Base-by-base conservation (phyloP, 441 rosid species). In the Capsella rubella region DNA sequence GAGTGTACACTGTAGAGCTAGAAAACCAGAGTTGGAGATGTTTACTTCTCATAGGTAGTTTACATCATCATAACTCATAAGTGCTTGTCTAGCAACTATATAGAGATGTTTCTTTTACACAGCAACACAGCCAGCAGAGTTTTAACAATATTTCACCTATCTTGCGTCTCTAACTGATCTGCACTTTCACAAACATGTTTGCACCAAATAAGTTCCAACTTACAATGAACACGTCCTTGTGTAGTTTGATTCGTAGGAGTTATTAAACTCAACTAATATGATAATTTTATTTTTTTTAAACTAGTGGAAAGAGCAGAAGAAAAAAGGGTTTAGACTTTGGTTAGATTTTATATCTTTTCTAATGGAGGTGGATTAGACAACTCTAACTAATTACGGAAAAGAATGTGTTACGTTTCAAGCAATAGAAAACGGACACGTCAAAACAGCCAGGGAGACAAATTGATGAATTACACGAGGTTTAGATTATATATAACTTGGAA, bases 401-500 rank as follows among this genome's bases (percentile, higher is more conserved):
- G 51, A 46, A 55, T 69, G 70, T 69, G 39, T 29, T 69, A 29
- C 1, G 13, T 47, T 40, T 15, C 4, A 39, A 31, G 60, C 67
- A 76, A 14, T 76, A 39, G 61, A 35, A 68, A 76, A 37, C 45
- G 0, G 58, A 76, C 79, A 76, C 71, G 50, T 69, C 21, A n/a
- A 76, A 21, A 18, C 79, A 53, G 52, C 45, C 21, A 54, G 45
- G 53, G 60, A 29, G 35, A 63, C 65, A 70, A 59, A 59, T 25
- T 27, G 40, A 67, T 64, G 27, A 28, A 78, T 72, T 80, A 58
- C 57, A 59, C 64, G 12, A 45, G 51, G 52, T 46, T 56, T 47
- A n/a, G 57, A 8, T 25, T 64, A 71, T 64, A 67, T 64, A 71
- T 64, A 67, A 72, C 74, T 79, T 76, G 59, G 63, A 53, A 65